phyloP scores from a whole-genome alignment of 345 rosid genomes.

The Cardamine resedifolia region DNA sequence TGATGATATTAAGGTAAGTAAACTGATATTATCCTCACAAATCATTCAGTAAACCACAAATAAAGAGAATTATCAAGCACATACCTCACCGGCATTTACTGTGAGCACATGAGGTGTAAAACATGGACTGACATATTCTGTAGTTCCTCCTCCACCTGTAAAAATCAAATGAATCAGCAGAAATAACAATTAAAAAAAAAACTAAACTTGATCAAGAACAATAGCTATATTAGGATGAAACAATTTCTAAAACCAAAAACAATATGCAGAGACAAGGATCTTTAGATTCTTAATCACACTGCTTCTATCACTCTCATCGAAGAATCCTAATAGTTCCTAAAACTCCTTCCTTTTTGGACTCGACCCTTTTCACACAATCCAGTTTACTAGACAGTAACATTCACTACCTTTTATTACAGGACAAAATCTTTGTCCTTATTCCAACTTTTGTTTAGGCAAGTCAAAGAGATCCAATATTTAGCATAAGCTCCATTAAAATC shows the following conservation, averaged over 20 bases:
- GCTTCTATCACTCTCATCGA: neutral
- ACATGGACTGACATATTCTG: slow-evolving; percentile 63
- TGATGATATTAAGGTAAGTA: neutral
- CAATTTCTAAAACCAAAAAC: slow-evolving; percentile 1
- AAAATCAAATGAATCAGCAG: neutral
- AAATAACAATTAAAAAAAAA: neutral
- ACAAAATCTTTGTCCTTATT: slow-evolving; percentile 23
- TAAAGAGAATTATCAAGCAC: slow-evolving; percentile 23
- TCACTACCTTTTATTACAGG: neutral
- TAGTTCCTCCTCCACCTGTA: slow-evolving; percentile 46
- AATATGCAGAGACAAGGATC: neutral
- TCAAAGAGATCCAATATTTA: slow-evolving; percentile 23
- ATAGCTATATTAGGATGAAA: neutral
- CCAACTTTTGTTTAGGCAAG: slow-evolving; percentile 7
- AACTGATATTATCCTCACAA: neutral
- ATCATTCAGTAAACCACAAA: neutral
- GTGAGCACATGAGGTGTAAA: slow-evolving; percentile 85
- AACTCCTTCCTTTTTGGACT: neutral
- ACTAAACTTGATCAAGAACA: neutral
- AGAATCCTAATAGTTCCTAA: neutral
- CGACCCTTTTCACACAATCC: neutral
- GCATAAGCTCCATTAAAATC: slow-evolving; percentile 15
- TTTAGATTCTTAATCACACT: neutral
- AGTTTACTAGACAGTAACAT: slow-evolving; percentile 18
- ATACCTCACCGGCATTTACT: slow-evolving; percentile 91